phyloP scores from a whole-genome alignment of 345 rosid genomes.

The Syzygium grande region DNA sequence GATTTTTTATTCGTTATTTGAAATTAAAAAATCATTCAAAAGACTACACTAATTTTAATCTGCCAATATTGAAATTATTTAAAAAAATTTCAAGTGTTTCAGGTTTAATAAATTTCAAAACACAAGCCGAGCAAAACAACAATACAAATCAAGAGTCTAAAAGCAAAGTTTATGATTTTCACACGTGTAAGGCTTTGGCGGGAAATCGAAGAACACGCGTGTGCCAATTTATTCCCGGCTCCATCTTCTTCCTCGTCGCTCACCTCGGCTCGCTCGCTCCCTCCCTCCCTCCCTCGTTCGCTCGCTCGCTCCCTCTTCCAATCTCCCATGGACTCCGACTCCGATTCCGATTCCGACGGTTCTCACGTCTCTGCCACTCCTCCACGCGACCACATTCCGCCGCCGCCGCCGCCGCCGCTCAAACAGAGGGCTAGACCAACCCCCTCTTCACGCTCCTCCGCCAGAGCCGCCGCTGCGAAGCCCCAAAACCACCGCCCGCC shows the following conservation, averaged over 20 bases:
- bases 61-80: not conserved
- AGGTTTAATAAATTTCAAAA: not conserved
- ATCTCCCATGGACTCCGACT: constrained; percentile 53
- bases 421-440: constrained; percentile 14
- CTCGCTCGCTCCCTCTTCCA: not conserved
- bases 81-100: not conserved
- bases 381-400: constrained; percentile 42
- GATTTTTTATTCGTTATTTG: not conserved
- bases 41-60: not conserved
- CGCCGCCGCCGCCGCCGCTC: constrained; percentile 4
- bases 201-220: constrained; percentile 8
- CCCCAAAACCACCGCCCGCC: constrained; percentile 14
- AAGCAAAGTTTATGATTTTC: not conserved
- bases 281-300: not conserved
- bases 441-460: not conserved
- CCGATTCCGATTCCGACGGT: constrained; percentile 86
- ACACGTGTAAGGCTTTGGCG: constrained; percentile 22
- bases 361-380: constrained; percentile 90
- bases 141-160: not conserved
- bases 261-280: not conserved
- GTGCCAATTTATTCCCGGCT: not conserved
- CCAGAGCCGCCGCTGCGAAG: constrained; percentile 15
- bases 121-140: not conserved
- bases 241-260: not conserved
- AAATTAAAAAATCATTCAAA: not conserved